A percentile compares a stretch with the other conserved stretches of the same genome.
phyloP scores from a whole-genome alignment of 106 monocot genomes.

The Xerophyta viscosa region DNA sequence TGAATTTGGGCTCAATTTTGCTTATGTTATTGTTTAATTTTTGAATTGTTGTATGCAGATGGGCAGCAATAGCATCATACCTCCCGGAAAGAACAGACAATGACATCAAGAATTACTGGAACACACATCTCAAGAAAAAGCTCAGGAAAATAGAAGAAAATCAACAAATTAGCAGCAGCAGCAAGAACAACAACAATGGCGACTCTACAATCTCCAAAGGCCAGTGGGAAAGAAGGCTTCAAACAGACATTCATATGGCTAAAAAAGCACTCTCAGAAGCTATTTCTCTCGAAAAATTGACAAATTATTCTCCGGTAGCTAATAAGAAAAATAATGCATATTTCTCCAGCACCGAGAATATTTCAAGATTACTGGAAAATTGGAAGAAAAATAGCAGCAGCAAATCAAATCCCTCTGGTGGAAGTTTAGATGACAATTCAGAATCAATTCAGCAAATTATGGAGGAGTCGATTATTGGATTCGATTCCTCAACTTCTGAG shows the following conservation, averaged over 20 bases:
- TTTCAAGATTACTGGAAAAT: constrained; percentile 8
- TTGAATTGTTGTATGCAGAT: too few relatives aligned
- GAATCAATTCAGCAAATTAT: constrained; percentile 4
- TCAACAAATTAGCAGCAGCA: too few relatives aligned
- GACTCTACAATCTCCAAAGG: too few relatives aligned
- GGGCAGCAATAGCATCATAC: constrained; percentile 75
- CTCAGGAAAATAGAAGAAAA: too few relatives aligned
- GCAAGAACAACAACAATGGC: too few relatives aligned
- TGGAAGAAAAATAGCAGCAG: constrained; percentile 23
- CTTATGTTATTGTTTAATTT: too few relatives aligned
- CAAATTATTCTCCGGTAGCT: neutral
- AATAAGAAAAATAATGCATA: neutral
- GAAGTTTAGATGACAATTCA: constrained; percentile 1
- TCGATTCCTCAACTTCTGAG: constrained; percentile 14
- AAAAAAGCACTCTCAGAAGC: constrained; percentile 9
- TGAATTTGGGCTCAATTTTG: too few relatives aligned
- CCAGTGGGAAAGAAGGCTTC: too few relatives aligned
- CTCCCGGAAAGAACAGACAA: constrained; percentile 22
- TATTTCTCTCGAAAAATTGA: constrained; percentile 10
- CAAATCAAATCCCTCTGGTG: neutral
- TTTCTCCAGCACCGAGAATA: constrained; percentile 23
- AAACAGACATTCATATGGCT: too few relatives aligned
- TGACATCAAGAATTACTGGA: too few relatives aligned
- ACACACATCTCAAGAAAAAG: too few relatives aligned
- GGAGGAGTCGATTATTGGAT: too few relatives aligned